Evolutionary conservation across 108 stramenopile genomes (phyloP).

Genomic region (Pseudonitzschia multiseries): DNA sequence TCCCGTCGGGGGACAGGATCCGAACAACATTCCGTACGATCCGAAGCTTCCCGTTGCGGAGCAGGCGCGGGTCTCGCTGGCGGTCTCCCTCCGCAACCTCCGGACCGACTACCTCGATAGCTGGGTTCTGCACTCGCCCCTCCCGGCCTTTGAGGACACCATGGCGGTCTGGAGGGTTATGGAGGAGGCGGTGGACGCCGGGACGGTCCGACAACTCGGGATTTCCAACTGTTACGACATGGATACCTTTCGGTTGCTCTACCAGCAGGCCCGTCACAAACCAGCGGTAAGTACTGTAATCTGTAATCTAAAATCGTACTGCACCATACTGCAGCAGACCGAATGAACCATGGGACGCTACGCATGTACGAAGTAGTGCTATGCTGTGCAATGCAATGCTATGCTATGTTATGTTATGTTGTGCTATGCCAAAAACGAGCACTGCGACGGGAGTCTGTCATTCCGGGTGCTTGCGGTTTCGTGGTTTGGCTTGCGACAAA

Average conservation of each 20-base stretch:
- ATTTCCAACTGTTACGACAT: slow-evolving; percentile 71
- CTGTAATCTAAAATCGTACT: no score
- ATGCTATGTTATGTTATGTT: no score
- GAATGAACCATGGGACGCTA: no score
- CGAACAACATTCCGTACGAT: slow-evolving; percentile 80
- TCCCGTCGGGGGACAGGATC: slow-evolving; percentile 78
- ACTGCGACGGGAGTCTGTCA: no score
- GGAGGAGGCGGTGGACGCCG: slow-evolving; percentile 66
- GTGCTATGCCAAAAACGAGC: no score
- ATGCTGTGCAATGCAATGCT: no score
- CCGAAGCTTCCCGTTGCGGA: slow-evolving; percentile 41
- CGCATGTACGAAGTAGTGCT: no score
- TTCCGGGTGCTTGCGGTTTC: no score
- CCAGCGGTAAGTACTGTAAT: slow-evolving; percentile 63
- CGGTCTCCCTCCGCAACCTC: slow-evolving; percentile 67
- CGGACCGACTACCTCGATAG: slow-evolving; percentile 83
- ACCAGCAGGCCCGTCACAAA: slow-evolving; percentile 69
- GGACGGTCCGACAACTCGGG: slow-evolving; percentile 66
- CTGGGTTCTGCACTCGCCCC: slow-evolving; percentile 50
- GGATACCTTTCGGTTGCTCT: slow-evolving; percentile 41
- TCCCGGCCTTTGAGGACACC: slow-evolving; percentile 40
- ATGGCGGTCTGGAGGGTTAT: slow-evolving; percentile 69
- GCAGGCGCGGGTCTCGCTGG: slow-evolving; percentile 66
- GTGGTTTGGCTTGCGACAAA: no score
- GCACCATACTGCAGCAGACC: not conserved